Percentiles rank a stretch among this genome's conserved stretches.
These are phyloP conservation scores for Orobanche coerulescens DNA, from an alignment of 257 asterid genomes.

Conservation along the genomic window DNA sequence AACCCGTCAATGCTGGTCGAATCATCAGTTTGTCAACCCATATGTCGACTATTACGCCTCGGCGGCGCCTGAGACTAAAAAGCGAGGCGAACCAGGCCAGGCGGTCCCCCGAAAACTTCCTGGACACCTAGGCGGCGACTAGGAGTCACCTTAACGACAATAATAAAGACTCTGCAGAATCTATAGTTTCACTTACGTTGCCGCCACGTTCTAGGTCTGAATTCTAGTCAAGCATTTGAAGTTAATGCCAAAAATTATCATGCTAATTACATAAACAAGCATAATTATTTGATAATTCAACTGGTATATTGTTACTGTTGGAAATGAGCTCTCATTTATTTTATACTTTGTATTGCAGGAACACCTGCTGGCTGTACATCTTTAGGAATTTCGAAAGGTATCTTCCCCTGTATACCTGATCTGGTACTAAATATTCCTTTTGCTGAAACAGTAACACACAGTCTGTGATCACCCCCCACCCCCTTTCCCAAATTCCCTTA, in stretches of 20 bases:
- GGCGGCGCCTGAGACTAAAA: too few relatives aligned
- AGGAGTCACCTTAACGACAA: too few relatives aligned
- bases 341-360: constrained; percentile 36
- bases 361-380: constrained; percentile 88
- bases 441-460: constrained; percentile 22
- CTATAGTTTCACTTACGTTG: too few relatives aligned
- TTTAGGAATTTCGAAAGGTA: constrained; percentile 61
- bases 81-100: too few relatives aligned
- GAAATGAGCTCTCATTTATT: not conserved
- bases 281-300: not conserved
- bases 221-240: not conserved
- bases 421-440: too few relatives aligned
- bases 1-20: too few relatives aligned
- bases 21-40: too few relatives aligned
- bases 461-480: not conserved
- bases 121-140: too few relatives aligned
- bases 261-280: not conserved
- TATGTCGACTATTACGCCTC: too few relatives aligned
- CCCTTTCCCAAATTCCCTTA: not conserved
- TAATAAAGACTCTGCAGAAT: too few relatives aligned
- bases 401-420: constrained; percentile 68
- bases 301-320: not conserved
- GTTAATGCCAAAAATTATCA: not conserved
- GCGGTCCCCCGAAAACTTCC: too few relatives aligned
- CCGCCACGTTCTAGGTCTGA: not conserved